These are phyloP conservation scores for Lentinula guzmanii DNA, from an alignment of 768 basidiomycete genomes.

Conservation along the genomic window DNA sequence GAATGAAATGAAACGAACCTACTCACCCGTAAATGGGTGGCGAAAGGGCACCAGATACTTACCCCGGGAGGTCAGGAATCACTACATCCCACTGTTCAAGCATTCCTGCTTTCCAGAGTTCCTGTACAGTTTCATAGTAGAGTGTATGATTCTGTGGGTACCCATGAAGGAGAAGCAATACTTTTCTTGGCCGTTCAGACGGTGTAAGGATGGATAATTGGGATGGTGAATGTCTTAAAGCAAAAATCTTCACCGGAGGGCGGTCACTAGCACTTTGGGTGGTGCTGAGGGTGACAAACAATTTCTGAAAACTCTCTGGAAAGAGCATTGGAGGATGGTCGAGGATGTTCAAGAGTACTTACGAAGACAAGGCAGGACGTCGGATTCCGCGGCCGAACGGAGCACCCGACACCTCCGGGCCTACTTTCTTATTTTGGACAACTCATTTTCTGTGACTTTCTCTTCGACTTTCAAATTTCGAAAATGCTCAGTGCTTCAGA, in stretches of 20 bases:
- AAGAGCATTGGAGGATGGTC: neutral
- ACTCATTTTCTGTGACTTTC: too few relatives aligned
- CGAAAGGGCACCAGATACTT: neutral
- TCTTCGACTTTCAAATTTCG: neutral
- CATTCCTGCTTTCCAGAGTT: conserved; percentile 2
- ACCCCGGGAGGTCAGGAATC: conserved; percentile 9
- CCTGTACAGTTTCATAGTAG: neutral
- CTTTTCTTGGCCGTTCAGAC: neutral
- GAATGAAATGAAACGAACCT: neutral
- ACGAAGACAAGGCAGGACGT: neutral
- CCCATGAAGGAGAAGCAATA: conserved; percentile 7
- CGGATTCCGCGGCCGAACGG: neutral
- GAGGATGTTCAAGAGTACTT: neutral
- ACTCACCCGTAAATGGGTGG: neutral
- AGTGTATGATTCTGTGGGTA: conserved; percentile 8
- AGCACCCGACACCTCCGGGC: neutral
- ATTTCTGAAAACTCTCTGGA: neutral
- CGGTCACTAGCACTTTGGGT: neutral
- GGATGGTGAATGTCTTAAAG: neutral
- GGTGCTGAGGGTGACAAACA: neutral
- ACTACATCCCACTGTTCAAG: conserved; percentile 7
- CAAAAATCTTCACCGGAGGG: neutral
- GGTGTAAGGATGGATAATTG: neutral
- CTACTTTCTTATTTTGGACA: neutral
- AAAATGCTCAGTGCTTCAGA: too few relatives aligned